Evolutionary conservation across 1,284 basidiomycete species (phyloP), one percentile per base, ranked within the genome.

Genomic region (Heliocybe sulcata): DNA sequence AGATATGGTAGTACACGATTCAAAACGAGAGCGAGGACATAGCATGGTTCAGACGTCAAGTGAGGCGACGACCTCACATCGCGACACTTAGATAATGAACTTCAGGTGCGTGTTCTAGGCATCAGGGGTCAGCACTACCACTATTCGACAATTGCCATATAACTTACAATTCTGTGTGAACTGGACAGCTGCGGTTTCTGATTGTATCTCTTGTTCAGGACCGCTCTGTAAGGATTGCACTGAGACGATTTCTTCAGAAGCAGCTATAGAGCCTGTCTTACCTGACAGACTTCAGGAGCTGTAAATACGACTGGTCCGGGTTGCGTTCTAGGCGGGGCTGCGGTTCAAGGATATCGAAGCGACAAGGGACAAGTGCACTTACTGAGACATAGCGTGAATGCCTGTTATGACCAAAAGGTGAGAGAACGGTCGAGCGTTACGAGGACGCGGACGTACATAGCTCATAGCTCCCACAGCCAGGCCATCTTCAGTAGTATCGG

Each of bases 391-490:
- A 70, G 73, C 57, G 88, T 80, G 67, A 92, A 90, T 16, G 85
- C 92, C 91, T 87, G 59, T 35, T 11, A 22, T 3, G 9, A 26
- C 20, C 9, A 25, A 22, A 1, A 1, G 16, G 9, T 31, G 12
- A 52, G 38, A 54, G 11, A 25, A 22, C 31, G 23, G 29, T 12
- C 12, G 25, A 50, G 35, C 10, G n/a, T 33, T 26, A 20, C 33
- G 19, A 35, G 19, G 35, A 19, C 3, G 3, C 11, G 16, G 20
- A 74, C 81, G 50, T 61, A 87, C 85, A 62, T 77, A 83, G 66
- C 82, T 87, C 92, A 94, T 94, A 1, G 92, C 92, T 47, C 94
- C 95, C 1, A 91, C 93, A 3, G 88, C 92, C 54, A 79, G 74
- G 1, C 92, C 92, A 2, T 82, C 82, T 68, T 94, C 90, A 54